These are phyloP conservation scores for Hericium rajendrae DNA, from an alignment of 768 basidiomycete genomes.

Conservation along the genomic window DNA sequence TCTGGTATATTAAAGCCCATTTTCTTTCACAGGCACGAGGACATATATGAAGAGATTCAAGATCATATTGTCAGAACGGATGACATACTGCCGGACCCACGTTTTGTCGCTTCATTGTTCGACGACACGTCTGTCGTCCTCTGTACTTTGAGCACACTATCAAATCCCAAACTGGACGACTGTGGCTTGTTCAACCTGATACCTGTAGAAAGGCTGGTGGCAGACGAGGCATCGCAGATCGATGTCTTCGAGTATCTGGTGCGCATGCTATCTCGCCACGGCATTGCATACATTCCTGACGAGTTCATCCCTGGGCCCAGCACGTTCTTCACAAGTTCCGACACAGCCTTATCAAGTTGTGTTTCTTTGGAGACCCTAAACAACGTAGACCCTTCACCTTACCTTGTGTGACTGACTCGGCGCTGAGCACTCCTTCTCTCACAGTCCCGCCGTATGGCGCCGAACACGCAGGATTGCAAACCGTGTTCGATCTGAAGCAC, in stretches of 20 bases:
- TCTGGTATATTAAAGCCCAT: background rate
- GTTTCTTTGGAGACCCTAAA: conserved; percentile 45
- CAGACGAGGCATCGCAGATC: conserved; percentile 51
- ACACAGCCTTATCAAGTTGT: conserved; percentile 30
- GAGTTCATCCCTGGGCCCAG: conserved; percentile 18
- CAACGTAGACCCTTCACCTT: conserved; percentile 29
- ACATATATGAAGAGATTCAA: conserved; percentile 30
- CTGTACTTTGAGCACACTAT: conserved; percentile 46
- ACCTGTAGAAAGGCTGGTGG: conserved; percentile 36
- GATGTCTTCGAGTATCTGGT: conserved; percentile 40
- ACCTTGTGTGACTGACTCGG: background rate
- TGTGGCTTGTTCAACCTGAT: conserved; percentile 26
- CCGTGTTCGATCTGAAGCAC: conserved; percentile 39
- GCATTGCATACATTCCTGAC: background rate
- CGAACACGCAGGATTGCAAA: conserved; percentile 30
- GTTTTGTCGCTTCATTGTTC: conserved; percentile 8
- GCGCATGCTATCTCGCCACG: background rate
- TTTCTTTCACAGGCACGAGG: conserved; percentile 36
- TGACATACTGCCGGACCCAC: conserved; percentile 18
- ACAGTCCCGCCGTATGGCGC: conserved; percentile 45
- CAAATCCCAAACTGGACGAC: conserved; percentile 30
- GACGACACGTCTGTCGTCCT: conserved; percentile 27
- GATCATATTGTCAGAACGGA: conserved; percentile 31
- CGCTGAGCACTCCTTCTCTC: background rate
- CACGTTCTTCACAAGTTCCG: conserved; percentile 34